Percentiles rank a stretch among this genome's conserved stretches.
These are phyloP conservation scores for Suillus placidus DNA, from an alignment of 768 basidiomycete genomes.

Conservation along the genomic window DNA sequence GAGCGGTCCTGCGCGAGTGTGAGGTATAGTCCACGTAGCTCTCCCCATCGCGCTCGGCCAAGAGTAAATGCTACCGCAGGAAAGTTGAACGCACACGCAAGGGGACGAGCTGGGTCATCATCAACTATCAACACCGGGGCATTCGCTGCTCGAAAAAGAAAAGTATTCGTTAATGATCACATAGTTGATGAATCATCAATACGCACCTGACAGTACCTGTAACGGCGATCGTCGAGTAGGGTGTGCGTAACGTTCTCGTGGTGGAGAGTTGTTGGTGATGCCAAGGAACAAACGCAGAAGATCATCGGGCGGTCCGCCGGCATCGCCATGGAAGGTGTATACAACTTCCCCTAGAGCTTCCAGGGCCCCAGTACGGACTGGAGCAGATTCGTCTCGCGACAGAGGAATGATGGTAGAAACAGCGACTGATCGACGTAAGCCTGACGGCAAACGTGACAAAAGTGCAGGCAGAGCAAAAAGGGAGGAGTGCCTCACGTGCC, in stretches of 20 bases:
- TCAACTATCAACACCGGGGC: constrained; percentile 48
- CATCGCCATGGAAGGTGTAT: constrained; percentile 71
- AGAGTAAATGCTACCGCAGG: constrained; percentile 88
- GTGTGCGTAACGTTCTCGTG: constrained; percentile 42
- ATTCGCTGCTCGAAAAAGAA: constrained; percentile 17
- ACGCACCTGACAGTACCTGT: constrained; percentile 23
- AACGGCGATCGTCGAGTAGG: constrained; percentile 12
- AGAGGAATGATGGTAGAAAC: constrained; percentile 66
- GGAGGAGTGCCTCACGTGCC: constrained; percentile 87
- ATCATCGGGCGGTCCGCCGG: constrained; percentile 68
- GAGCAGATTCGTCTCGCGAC: constrained; percentile 59
- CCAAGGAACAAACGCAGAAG: constrained; percentile 81
- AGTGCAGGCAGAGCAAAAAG: constrained; percentile 85
- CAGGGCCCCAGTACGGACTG: constrained; percentile 78
- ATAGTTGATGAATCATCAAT: not conserved
- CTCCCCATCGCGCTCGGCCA: constrained; percentile 73
- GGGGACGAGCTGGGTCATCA: constrained; percentile 69
- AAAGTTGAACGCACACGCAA: constrained; percentile 87
- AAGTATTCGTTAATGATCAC: constrained; percentile 12
- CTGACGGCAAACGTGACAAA: constrained; percentile 61
- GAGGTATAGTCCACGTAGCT: constrained; percentile 69
- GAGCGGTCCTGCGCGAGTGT: constrained; percentile 62
- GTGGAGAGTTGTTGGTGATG: constrained; percentile 43
- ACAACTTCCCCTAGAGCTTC: constrained; percentile 91
- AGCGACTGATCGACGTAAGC: constrained; percentile 63